phyloP scores from a whole-genome alignment of 73 alveolate genomes.

The Symbiodinium natans region DNA sequence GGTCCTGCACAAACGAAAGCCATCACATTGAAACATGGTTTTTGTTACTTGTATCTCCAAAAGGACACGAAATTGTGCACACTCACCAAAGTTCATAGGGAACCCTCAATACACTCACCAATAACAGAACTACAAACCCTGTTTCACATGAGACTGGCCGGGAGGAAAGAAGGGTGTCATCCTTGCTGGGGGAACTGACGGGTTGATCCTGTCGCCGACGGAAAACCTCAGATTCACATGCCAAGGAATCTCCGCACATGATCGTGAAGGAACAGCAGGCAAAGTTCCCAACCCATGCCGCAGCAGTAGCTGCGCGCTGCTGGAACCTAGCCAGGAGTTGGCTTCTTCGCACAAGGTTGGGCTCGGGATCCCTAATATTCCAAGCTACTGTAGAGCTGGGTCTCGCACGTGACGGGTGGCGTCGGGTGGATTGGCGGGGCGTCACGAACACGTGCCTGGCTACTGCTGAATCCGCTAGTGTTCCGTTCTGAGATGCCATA shows the following conservation, averaged over 20 bases:
- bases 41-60: no score
- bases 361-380: background rate
- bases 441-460: background rate
- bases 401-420: background rate
- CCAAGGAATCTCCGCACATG: no score
- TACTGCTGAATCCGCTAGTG: background rate
- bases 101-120: no score
- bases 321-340: slow-evolving; percentile 44
- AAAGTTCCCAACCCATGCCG: slow-evolving; percentile 54
- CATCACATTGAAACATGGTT: no score
- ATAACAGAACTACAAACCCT: no score
- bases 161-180: background rate
- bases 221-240: background rate
- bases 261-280: background rate
- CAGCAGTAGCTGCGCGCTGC: slow-evolving; percentile 75
- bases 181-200: background rate
- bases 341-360: background rate
- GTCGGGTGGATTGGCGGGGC: background rate
- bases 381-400: background rate
- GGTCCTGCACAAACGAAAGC: slow-evolving; percentile 1
- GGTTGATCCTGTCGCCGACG: background rate
- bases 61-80: no score
- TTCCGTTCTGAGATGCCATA: background rate
- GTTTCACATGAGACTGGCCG: no score
- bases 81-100: no score